Base-by-base conservation (phyloP, 345 rosid genomes). In the Rhodamnia rubescens region DNA sequence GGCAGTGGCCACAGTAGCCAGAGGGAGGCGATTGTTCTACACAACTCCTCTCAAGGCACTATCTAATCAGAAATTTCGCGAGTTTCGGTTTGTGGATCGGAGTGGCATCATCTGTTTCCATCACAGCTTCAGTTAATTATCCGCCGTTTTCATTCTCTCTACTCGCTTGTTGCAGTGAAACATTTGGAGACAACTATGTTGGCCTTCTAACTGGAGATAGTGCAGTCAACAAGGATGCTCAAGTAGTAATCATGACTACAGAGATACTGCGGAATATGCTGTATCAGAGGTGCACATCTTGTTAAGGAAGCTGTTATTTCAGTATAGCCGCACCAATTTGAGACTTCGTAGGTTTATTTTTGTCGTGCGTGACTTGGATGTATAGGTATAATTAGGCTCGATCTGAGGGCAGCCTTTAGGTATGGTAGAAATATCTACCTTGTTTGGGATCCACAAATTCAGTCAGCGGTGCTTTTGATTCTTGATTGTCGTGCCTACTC, bases 21-120 rank as follows among this genome's bases (percentile, higher is more conserved):
- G 94, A 87, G 93, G 95, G 84, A 94, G 95, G 83, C 91, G 99
- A 20, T 87, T 97, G 87, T 95, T 97, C 82, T 97, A 95, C 83
- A 97, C 98, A 50, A 97, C 99, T 49, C 99, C 99, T 8, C 98
- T 97, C 74, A 97, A 97, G 92, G 99, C 99, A 8, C 92, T 97
- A 83, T 97, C 99, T 32, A 97, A 97, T 88, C 99, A 97, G 92
- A 97, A 97, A 92, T 93, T 95, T 88, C 97, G 98, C 40, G 98
- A 97, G 92, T 94, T 97, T 88, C 93, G 95, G 99, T 96, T 87
- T 40, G 90, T 74, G 42, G 57, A 75, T 80, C 11, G 27, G 49
- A 53, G 44, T 36, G 51, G 61, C 61, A 36, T 44, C 83, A 21
- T 57, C 24, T 53, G 82, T 13, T 86, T 16, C 32, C 27, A 52